Percentiles rank a stretch among this genome's conserved stretches.
These are phyloP conservation scores for Penicillium vulpinum DNA, from an alignment of 2,329 filamentous ascomycete species.

Conservation along the genomic window DNA sequence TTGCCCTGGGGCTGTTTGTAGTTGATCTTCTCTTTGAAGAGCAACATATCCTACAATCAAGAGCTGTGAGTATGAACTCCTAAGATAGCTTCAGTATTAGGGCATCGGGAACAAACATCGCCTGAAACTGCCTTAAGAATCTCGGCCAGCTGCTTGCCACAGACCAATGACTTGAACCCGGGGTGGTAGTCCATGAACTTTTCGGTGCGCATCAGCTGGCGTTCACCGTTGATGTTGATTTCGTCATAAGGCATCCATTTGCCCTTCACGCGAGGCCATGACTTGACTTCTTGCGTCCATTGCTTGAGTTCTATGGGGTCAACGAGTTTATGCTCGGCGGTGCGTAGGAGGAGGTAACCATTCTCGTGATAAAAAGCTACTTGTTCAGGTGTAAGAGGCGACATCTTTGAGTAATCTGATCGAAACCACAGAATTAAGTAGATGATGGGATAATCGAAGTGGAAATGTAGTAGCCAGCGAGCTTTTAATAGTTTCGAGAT, in stretches of 20 bases:
- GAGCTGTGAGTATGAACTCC: background rate
- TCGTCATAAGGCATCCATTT: constrained; percentile 39
- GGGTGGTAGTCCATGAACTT: constrained; percentile 35
- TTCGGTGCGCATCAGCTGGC: constrained; percentile 37
- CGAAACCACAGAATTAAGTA: background rate
- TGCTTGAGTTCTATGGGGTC: constrained; percentile 23
- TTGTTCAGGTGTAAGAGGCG: constrained; percentile 19
- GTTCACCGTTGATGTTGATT: constrained; percentile 32
- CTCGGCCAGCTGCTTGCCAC: constrained; percentile 25
- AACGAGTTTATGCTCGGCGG: constrained; percentile 30
- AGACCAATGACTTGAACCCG: constrained; percentile 29
- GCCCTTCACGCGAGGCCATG: constrained; percentile 31
- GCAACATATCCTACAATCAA: constrained; percentile 30
- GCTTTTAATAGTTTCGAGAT: background rate
- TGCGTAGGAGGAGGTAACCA: constrained; percentile 29
- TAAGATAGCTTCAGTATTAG: background rate
- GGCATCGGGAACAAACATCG: constrained; percentile 13
- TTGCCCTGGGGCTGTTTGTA: constrained; percentile 38
- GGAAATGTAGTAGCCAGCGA: background rate
- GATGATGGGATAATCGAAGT: background rate
- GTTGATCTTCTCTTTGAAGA: constrained; percentile 43
- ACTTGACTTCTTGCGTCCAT: constrained; percentile 29
- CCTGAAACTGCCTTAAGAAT: constrained; percentile 32
- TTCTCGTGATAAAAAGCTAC: constrained; percentile 27
- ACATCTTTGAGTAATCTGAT: constrained; percentile 8